Percentiles rank a stretch among this genome's conserved stretches.
phyloP scores from a whole-genome alignment of 768 basidiomycete species.

The Russula dissimulans region DNA sequence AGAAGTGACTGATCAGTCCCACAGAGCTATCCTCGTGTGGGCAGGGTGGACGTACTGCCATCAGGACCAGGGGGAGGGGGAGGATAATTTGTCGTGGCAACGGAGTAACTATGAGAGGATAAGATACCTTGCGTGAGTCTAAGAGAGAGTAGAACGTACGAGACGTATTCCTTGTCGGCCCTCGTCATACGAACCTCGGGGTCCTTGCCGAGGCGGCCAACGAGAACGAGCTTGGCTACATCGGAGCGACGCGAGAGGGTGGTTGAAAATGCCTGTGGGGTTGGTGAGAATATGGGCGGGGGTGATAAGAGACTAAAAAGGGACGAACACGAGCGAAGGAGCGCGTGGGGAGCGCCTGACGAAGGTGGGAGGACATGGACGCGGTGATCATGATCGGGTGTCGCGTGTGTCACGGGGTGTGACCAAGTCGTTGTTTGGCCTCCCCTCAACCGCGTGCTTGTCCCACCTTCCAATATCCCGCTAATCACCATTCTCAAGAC shows the following conservation, averaged over 20 bases:
- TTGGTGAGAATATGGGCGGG: not conserved
- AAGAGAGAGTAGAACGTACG: conserved; percentile 38
- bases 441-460: conserved; percentile 14
- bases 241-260: conserved; percentile 46
- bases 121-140: not conserved
- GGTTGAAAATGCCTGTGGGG: conserved; percentile 54
- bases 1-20: not conserved
- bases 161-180: conserved; percentile 68
- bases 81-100: conserved; percentile 61
- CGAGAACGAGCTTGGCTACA: conserved; percentile 65
- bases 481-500: conserved; percentile 18
- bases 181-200: conserved; percentile 63
- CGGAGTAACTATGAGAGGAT: conserved; percentile 46
- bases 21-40: not conserved
- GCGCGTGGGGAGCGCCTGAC: conserved; percentile 26
- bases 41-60: conserved; percentile 39
- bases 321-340: conserved; percentile 36
- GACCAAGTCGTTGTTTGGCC: not conserved
- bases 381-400: not conserved
- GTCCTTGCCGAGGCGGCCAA: conserved; percentile 63
- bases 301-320: conserved; percentile 16
- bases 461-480: conserved; percentile 2
- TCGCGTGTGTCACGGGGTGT: not conserved
- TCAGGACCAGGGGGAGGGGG: conserved; percentile 49
- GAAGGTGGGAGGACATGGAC: conserved; percentile 47